phyloP scores from a whole-genome alignment of 768 basidiomycete genomes.

The Pleurotus cornucopiae region DNA sequence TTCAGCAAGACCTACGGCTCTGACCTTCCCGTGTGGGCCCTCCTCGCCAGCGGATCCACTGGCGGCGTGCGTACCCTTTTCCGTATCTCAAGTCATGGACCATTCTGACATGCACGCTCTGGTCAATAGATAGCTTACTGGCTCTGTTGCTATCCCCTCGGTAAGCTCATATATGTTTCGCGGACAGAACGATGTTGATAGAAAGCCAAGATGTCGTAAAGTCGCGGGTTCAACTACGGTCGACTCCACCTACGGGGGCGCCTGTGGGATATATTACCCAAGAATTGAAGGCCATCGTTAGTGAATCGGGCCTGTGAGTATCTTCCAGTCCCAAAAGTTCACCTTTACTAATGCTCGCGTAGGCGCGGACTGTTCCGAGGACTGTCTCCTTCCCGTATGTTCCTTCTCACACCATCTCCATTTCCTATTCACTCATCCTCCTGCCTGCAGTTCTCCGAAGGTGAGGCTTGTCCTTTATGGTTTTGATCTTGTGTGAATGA shows the following conservation, averaged over 20 bases:
- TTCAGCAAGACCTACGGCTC: constrained; percentile 62
- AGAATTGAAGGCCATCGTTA: constrained; percentile 64
- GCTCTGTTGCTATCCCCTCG: constrained; percentile 89
- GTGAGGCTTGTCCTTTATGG: not conserved
- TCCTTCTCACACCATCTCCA: not conserved
- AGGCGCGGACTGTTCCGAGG: constrained; percentile 70
- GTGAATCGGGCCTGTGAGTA: constrained; percentile 71
- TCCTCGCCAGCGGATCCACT: constrained; percentile 77
- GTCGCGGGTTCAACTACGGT: constrained; percentile 80
- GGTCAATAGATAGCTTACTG: constrained; percentile 74
- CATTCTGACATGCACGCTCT: not conserved
- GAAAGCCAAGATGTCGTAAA: constrained; percentile 73
- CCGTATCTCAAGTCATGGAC: not conserved
- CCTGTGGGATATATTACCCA: constrained; percentile 72
- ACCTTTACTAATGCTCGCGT: not conserved
- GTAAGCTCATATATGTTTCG: constrained; percentile 25
- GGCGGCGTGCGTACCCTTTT: constrained; percentile 60
- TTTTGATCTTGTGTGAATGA: not conserved
- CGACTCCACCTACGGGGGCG: constrained; percentile 67
- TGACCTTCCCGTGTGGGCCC: constrained; percentile 78
- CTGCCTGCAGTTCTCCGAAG: constrained; percentile 4
- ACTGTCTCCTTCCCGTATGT: constrained; percentile 72
- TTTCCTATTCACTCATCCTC: not conserved
- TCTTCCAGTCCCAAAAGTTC: not conserved
- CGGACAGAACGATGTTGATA: not conserved